Evolutionary conservation across 2,329 filamentous ascomycete genomes (phyloP).

Genomic region (Aureobasidium sp.): DNA sequence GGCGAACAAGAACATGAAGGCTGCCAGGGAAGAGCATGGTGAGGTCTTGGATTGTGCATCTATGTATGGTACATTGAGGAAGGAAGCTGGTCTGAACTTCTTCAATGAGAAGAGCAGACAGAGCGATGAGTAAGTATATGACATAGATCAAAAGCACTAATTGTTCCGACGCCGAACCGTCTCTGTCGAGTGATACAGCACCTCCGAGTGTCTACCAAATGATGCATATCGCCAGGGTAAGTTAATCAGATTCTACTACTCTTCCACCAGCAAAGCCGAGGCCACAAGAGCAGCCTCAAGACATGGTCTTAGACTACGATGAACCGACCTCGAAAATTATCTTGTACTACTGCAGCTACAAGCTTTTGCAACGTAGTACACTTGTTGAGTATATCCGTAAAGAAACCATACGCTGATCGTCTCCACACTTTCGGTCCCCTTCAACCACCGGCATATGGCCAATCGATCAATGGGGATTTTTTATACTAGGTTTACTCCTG

Average conservation of each 20-base stretch:
- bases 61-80: slow-evolving; percentile 13
- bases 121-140: slow-evolving; percentile 7
- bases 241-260: too few species aligned
- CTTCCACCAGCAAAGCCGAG: too few species aligned
- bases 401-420: too few species aligned
- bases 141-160: neutral
- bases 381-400: too few species aligned
- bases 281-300: too few species aligned
- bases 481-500: neutral
- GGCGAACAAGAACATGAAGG: slow-evolving; percentile 15
- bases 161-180: neutral
- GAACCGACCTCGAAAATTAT: too few species aligned
- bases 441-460: neutral
- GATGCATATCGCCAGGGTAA: too few species aligned
- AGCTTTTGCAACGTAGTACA: too few species aligned
- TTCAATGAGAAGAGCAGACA: slow-evolving; percentile 15
- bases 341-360: too few species aligned
- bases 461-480: neutral
- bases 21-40: slow-evolving; percentile 13
- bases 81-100: slow-evolving; percentile 10
- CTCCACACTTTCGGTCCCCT: neutral
- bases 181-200: neutral
- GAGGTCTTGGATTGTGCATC: slow-evolving; percentile 8
- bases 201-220: too few species aligned
- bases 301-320: too few species aligned